A percentile compares a stretch with the other conserved stretches of the same genome.
Conservation (phyloP, 169 alveolate genomes). For the Plasmodium chabaudi region DNA sequence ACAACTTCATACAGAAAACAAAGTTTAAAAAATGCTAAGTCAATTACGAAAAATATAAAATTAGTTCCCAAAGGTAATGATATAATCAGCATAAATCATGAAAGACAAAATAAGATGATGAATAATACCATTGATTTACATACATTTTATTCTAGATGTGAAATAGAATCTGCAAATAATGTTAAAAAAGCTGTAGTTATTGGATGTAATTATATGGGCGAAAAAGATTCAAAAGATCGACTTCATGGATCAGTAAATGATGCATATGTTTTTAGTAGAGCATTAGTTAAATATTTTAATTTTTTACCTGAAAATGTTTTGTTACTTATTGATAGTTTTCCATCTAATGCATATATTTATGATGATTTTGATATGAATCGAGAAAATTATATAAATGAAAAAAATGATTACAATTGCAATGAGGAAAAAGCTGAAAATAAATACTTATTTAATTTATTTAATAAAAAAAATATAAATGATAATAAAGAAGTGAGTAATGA, state of each 20-base stretch:
- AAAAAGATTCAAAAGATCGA: conserved; percentile 75
- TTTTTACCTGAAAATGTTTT: conserved; percentile 87
- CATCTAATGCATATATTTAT: conserved; percentile 83
- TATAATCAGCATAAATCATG: neutral
- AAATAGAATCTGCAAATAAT: conserved; percentile 64
- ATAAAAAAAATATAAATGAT: conserved; percentile 68
- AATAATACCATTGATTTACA: neutral
- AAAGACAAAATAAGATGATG: neutral
- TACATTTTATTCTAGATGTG: neutral
- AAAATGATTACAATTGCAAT: conserved; percentile 17
- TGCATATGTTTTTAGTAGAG: conserved; percentile 89
- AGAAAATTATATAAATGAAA: conserved; percentile 22
- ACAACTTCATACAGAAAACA: conserved; percentile 40
- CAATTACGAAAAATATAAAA: neutral
- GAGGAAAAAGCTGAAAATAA: conserved; percentile 18
- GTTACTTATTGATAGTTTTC: conserved; percentile 87
- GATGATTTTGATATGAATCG: conserved; percentile 72
- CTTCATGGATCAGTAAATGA: conserved; percentile 92
- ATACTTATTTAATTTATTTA: conserved; percentile 73
- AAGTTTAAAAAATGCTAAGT: conserved; percentile 10
- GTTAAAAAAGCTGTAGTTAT: conserved; percentile 90
- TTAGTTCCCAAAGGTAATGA: neutral
- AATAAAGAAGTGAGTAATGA: conserved; percentile 36
- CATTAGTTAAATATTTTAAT: conserved; percentile 86
- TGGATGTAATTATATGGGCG: conserved; percentile 88